A percentile compares a stretch with the other conserved stretches of the same genome.
Conservation (phyloP, 495 filamentous ascomycete genomes). For the Penicillium paxilli region DNA sequence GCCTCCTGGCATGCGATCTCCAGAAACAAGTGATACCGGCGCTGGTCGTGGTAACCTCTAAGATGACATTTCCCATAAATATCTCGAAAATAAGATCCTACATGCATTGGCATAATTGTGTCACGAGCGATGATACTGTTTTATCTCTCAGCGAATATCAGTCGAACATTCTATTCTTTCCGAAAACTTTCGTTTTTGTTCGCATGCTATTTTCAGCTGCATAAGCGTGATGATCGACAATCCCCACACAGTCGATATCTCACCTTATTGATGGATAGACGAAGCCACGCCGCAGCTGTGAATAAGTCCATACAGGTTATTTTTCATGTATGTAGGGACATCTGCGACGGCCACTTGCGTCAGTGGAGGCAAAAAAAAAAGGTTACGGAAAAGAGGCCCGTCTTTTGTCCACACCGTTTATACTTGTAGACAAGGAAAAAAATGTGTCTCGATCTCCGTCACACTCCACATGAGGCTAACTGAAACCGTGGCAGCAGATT, state of each 20-base stretch:
- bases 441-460: constrained; percentile 11
- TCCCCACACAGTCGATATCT: constrained; percentile 3
- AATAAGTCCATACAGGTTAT: background rate
- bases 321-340: background rate
- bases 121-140: constrained; percentile 18
- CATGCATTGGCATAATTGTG: constrained; percentile 10
- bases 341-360: constrained; percentile 19
- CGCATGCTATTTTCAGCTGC: background rate
- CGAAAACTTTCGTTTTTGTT: background rate
- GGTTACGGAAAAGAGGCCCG: background rate
- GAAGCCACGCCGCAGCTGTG: constrained; percentile 7
- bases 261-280: constrained; percentile 5
- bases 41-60: constrained; percentile 37
- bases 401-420: background rate
- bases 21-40: constrained; percentile 11
- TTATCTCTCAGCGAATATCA: background rate
- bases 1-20: constrained; percentile 42
- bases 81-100: background rate
- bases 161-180: background rate
- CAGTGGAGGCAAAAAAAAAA: constrained; percentile 13
- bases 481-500: background rate
- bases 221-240: constrained; percentile 11
- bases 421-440: constrained; percentile 3
- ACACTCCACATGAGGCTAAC: constrained; percentile 1
- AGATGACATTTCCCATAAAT: background rate